phyloP scores from a whole-genome alignment of 2,329 filamentous ascomycete genomes.

The Fusarium solani-melongenae region DNA sequence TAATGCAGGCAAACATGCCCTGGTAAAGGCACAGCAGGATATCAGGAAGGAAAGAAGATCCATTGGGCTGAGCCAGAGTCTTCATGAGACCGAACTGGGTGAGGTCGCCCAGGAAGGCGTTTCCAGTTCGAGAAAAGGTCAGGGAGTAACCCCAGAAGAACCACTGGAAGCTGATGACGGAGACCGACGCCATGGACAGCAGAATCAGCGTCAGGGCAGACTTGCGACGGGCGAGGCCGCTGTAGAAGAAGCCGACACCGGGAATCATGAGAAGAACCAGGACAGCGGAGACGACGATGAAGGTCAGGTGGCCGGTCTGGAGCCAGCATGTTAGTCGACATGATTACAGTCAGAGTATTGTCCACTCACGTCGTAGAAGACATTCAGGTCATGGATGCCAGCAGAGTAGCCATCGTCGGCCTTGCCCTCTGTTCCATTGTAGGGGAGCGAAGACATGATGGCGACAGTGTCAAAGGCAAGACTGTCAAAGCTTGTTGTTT shows the following conservation, averaged over 20 bases:
- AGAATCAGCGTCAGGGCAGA: constrained; percentile 88
- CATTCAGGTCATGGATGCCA: constrained; percentile 76
- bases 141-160: constrained; percentile 96
- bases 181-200: constrained; percentile 84
- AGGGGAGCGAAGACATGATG: constrained; percentile 51
- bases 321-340: neutral
- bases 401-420: constrained; percentile 64
- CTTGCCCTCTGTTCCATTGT: constrained; percentile 62
- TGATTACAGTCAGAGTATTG: neutral
- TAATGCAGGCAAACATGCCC: constrained; percentile 90
- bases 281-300: constrained; percentile 80
- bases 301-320: constrained; percentile 83
- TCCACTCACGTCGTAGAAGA: constrained; percentile 79
- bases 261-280: constrained; percentile 94
- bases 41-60: constrained; percentile 78
- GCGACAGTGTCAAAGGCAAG: constrained; percentile 21
- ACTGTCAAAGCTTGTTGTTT: constrained; percentile 12
- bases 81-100: constrained; percentile 84
- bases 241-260: constrained; percentile 95
- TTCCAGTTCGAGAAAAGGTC: constrained; percentile 83
- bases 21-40: constrained; percentile 88
- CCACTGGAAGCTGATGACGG: constrained; percentile 88
- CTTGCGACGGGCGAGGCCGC: constrained; percentile 87
- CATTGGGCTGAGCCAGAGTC: constrained; percentile 81
- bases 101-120: constrained; percentile 81